Conservation (phyloP, 768 basidiomycete species). For the Trametes cubensis region DNA sequence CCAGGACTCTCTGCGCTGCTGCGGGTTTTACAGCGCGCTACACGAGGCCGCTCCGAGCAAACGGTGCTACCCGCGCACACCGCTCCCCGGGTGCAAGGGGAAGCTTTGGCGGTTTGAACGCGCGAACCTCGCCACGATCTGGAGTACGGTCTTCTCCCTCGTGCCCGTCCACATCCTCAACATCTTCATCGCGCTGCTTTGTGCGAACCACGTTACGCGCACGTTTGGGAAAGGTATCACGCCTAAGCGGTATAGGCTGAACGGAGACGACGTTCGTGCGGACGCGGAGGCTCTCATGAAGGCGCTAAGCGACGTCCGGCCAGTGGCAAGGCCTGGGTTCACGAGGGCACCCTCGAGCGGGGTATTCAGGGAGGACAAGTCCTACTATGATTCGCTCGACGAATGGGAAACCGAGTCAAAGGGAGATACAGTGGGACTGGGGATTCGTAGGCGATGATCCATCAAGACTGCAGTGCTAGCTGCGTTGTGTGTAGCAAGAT, state of each 20-base stretch:
- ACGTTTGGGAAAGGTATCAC: conserved; percentile 68
- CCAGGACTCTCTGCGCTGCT: conserved; percentile 65
- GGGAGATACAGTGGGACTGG: background rate
- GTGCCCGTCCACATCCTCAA: conserved; percentile 63
- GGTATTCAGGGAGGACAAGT: conserved; percentile 31
- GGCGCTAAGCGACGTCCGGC: conserved; percentile 18
- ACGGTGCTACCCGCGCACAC: conserved; percentile 61
- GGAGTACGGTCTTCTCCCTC: conserved; percentile 55
- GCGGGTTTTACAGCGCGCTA: conserved; percentile 63
- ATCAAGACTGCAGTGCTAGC: too few species aligned
- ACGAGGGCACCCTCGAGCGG: conserved; percentile 24
- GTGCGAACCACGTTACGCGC: conserved; percentile 65
- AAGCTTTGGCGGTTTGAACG: conserved; percentile 58
- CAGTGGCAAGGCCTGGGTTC: conserved; percentile 28
- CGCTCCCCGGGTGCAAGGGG: conserved; percentile 70
- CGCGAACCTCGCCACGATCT: conserved; percentile 47
- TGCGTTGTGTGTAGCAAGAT: too few species aligned
- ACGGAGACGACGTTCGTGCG: conserved; percentile 45
- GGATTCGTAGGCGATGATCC: background rate
- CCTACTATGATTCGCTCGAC: conserved; percentile 5
- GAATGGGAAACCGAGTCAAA: background rate
- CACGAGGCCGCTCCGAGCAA: conserved; percentile 62
- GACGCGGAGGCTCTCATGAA: conserved; percentile 29
- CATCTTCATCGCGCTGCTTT: conserved; percentile 61
- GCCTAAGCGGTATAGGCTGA: conserved; percentile 61